Evolutionary conservation across 2,329 filamentous ascomycete genomes (phyloP), one percentile per base, ranked within the genome.

Genomic region (Aaosphaeria arxii): DNA sequence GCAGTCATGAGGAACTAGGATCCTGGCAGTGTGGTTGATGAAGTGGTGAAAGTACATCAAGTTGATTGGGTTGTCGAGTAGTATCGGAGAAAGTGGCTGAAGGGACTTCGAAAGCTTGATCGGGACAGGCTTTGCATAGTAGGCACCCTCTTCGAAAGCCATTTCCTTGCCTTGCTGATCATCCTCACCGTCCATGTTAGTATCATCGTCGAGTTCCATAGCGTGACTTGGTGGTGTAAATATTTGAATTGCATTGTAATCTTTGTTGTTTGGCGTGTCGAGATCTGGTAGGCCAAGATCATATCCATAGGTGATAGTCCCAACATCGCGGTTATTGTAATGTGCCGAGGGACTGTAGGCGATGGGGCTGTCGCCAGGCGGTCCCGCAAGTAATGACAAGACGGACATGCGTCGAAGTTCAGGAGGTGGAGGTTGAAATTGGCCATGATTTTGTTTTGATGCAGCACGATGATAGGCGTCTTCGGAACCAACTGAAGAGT

Each of bases 31-130:
- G 66, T 94, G 87, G 58, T 91, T 89, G 50, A 94, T 76, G 62
- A 94, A 86, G 58, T 85, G 83, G 62, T 87, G 83, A 55, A 86
- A 86, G 59, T 86, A 86, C 56, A 94, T 77, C 52, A 94, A 69
- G 60, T 94, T 92, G 82, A 92, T 92, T 1, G 84, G 86, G 57
- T 89, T 91, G 35, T 86, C 81, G 40, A 80, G 70, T 30, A 91
- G 72, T 7, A 80, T 71, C 4, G 72, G 59, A 4, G 83, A 83
- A 24, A 86, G 64, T 3, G 77, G 77, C 48, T 77, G 81, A 31
- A 86, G 65, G 44, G 75, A 75, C 51, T 79, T 78, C 3, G 81
- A 77, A 28, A 85, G 83, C 49, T 77, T 79, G 53, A 91, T 84
- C 1, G 80, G 73, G 0, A 91, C 85, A 0, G 86, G 84, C 33